Conservation (phyloP, 164 flowering plant genomes). For the Litsea cubeba region DNA sequence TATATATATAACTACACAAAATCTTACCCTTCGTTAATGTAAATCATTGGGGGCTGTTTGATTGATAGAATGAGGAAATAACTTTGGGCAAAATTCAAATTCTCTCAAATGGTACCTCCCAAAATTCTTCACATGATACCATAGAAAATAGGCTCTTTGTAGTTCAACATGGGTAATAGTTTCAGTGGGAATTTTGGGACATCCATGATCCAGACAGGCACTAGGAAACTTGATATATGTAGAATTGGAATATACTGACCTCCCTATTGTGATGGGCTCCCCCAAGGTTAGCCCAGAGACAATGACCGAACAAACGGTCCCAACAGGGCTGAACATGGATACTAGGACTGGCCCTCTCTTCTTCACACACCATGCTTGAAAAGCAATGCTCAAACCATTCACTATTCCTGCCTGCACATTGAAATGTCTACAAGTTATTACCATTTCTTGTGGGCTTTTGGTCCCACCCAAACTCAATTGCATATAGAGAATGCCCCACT, state of each 20-base stretch:
- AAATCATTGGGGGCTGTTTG: too few relatives aligned
- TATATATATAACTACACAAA: neutral
- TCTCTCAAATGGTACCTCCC: too few relatives aligned
- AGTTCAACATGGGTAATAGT: too few relatives aligned
- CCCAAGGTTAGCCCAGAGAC: conserved; percentile 51
- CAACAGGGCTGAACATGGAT: conserved; percentile 74
- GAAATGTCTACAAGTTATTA: neutral
- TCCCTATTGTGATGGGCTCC: conserved; percentile 44
- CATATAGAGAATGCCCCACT: neutral
- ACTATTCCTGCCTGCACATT: conserved; percentile 37
- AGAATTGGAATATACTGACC: conserved; percentile 29
- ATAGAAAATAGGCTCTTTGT: too few relatives aligned
- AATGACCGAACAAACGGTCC: conserved; percentile 50
- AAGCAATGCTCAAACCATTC: conserved; percentile 54
- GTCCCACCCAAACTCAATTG: neutral
- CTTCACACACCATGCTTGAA: conserved; percentile 81
- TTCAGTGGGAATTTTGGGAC: too few relatives aligned
- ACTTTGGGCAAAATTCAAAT: too few relatives aligned
- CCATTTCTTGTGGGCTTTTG: neutral
- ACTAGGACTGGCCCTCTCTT: conserved; percentile 79
- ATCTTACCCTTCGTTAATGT: neutral
- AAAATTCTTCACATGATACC: too few relatives aligned
- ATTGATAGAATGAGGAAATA: neutral
- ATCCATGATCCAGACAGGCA: too few relatives aligned
- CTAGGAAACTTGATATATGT: too few relatives aligned